phyloP scores from a whole-genome alignment of 164 flowering plant species.

The Cinnamomum chago region DNA sequence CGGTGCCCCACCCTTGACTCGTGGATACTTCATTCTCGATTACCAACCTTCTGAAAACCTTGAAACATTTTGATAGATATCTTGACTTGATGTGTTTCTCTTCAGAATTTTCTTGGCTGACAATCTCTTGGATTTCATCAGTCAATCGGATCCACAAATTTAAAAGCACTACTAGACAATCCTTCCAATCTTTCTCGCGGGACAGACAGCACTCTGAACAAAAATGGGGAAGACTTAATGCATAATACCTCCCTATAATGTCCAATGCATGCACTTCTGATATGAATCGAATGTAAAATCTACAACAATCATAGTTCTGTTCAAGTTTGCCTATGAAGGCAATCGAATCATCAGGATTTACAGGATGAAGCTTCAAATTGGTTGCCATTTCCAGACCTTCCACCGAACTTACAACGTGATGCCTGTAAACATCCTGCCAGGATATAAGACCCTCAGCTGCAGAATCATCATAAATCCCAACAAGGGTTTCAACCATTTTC shows the following conservation, averaged over 20 bases:
- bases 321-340: conserved; percentile 56
- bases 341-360: conserved; percentile 31
- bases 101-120: conserved; percentile 23
- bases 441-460: conserved; percentile 47
- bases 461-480: conserved; percentile 30
- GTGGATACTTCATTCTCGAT: conserved; percentile 52
- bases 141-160: conserved; percentile 62
- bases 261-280: conserved; percentile 43
- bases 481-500: conserved; percentile 62
- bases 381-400: conserved; percentile 37
- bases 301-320: conserved; percentile 53
- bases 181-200: conserved; percentile 53
- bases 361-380: conserved; percentile 19
- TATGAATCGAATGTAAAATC: conserved; percentile 39
- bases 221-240: conserved; percentile 34
- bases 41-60: conserved; percentile 50
- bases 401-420: conserved; percentile 45
- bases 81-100: conserved; percentile 25
- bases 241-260: conserved; percentile 48
- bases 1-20: conserved; percentile 61
- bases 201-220: conserved; percentile 24
- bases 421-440: conserved; percentile 65
- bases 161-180: conserved; percentile 58
- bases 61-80: conserved; percentile 41
- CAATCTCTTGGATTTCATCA: conserved; percentile 55